A percentile compares a stretch with the other conserved stretches of the same genome.
phyloP scores from a whole-genome alignment of 805 yeast species.

The Limtongia smithiae region DNA sequence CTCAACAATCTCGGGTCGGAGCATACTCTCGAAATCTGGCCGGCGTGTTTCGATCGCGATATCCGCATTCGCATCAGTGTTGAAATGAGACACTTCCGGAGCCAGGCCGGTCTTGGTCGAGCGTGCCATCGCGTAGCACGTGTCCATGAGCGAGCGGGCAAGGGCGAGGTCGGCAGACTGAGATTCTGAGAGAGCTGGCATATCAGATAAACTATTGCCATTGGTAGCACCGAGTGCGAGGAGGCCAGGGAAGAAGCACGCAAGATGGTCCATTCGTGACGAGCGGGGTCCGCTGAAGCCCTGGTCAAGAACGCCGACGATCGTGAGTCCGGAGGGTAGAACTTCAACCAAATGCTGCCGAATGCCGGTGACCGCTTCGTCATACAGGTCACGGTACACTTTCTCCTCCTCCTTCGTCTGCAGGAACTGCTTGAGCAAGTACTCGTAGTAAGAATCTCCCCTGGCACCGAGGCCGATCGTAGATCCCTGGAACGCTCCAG shows the following conservation, averaged over 20 bases:
- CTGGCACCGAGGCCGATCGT: constrained; percentile 80
- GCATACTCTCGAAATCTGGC: constrained; percentile 75
- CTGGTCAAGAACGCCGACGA: constrained; percentile 69
- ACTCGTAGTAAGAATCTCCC: constrained; percentile 92
- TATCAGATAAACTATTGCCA: constrained; percentile 60
- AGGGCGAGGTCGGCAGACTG: constrained; percentile 62
- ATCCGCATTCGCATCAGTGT: constrained; percentile 42
- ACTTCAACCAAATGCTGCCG: constrained; percentile 58
- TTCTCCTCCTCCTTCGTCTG: constrained; percentile 63
- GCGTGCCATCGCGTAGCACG: constrained; percentile 82
- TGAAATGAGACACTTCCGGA: constrained; percentile 87
- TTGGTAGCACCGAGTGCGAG: constrained; percentile 86
- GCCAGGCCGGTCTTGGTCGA: constrained; percentile 72
- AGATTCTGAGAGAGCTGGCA: constrained; percentile 51
- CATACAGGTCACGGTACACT: constrained; percentile 68
- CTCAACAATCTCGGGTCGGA: constrained; percentile 92
- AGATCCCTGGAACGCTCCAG: constrained; percentile 62
- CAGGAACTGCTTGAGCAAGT: constrained; percentile 76
- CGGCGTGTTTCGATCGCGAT: constrained; percentile 67
- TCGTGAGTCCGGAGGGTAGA: constrained; percentile 63
- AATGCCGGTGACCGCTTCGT: constrained; percentile 73
- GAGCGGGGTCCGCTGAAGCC: constrained; percentile 62
- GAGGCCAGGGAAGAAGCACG: constrained; percentile 86
- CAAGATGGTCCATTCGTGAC: constrained; percentile 86
- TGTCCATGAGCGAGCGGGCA: constrained; percentile 69